These are phyloP conservation scores for Ensete ventricosum DNA, from an alignment of 176 grass and related monocot species.

Conservation along the genomic window DNA sequence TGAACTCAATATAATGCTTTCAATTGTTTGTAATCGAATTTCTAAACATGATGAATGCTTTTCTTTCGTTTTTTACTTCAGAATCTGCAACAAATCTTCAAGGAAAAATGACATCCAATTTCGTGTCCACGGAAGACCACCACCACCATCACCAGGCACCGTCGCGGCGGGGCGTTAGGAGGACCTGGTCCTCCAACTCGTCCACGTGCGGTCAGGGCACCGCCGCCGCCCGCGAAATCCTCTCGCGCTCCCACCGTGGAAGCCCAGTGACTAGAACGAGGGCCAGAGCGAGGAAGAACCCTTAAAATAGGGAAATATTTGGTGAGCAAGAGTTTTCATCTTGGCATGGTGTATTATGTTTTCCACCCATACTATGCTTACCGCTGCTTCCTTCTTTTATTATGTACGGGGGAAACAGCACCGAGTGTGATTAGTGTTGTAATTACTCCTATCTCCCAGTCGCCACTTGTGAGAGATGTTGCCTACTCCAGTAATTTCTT, in stretches of 20 bases:
- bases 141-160: conserved; percentile 22
- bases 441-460: background rate
- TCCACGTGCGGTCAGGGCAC: conserved; percentile 26
- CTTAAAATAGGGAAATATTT: background rate
- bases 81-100: background rate
- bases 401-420: background rate
- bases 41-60: background rate
- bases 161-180: conserved; percentile 31
- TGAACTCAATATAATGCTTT: too few species aligned
- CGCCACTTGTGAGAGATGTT: background rate
- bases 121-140: conserved; percentile 38
- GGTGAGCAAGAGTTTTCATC: background rate
- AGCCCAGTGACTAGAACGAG: conserved; percentile 34
- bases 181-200: conserved; percentile 23
- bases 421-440: background rate
- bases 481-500: background rate
- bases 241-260: conserved; percentile 39
- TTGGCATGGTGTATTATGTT: background rate
- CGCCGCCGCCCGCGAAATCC: background rate
- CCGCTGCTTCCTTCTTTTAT: background rate
- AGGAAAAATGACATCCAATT: conserved; percentile 63
- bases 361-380: background rate
- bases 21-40: background rate
- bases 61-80: background rate
- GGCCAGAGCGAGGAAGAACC: background rate